Evolutionary conservation across 163 green algal species (phyloP), one percentile per base, ranked within the genome.

Genomic region (Coccomyxa subellipsoidea): DNA sequence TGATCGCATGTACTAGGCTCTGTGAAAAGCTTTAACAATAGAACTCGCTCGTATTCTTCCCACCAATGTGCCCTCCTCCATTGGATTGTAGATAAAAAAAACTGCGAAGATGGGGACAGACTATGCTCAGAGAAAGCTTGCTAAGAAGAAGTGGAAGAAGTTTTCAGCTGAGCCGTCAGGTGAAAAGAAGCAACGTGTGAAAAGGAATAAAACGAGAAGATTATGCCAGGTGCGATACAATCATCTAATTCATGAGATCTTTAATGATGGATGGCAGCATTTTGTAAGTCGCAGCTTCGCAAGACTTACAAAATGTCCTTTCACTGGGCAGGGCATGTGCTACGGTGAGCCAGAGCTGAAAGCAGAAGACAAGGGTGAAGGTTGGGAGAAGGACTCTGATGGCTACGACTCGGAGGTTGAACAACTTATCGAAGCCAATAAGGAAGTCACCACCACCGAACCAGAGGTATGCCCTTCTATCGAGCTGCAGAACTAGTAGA

Each of bases 101-200:
- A 38, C 15, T 34, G 15, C 1, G 3, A 59, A 27, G 15, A 93
- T 93, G 90, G 90, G 84, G 0, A 83, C 88, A n/a, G 92, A 96
- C 53, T 95, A 92, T 53, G 40, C 86, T 4, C 88, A 89, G 0
- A 84, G 92, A 18, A 94, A 95, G 69, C 35, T 79, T 2, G 86
- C 87, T 4, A 95, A 95, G 79, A 91, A 91, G 88, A 80, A 87
- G 18, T 71, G 88, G 7, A 91, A 93, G 83, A 59, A 71, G 7
- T 54, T 78, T 5, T 69, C 84, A 27, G 76, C 85, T 32, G 81
- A 84, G 29, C 72, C 84, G n/a, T 80, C 79, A 6, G 73, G 79
- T 31, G 81, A 47, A 89, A 81, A 77, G 88, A 39, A 80, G 36
- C 86, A 77, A 32, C 82, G 40, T 39, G 40, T 35, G 39, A 73